Evolutionary conservation across 768 basidiomycete species (phyloP).

Genomic region (Phylloporus rhodoxanthus): DNA sequence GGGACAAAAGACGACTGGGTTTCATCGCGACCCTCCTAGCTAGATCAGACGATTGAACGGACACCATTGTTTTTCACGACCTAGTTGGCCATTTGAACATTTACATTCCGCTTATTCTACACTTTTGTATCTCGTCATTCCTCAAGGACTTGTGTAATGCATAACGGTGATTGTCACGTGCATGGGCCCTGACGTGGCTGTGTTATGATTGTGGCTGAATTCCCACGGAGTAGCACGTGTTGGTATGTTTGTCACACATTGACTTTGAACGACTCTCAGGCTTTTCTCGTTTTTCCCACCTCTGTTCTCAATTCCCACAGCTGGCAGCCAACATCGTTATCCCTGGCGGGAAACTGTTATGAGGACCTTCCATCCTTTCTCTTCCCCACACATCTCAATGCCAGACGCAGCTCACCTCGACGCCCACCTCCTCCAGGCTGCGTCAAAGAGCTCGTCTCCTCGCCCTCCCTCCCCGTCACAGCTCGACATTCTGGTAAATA

Average conservation of each 20-base stretch:
- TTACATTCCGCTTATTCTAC: slow-evolving; percentile 14
- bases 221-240: slow-evolving; percentile 31
- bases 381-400: slow-evolving; percentile 39
- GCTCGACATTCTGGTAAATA: slow-evolving; percentile 35
- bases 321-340: slow-evolving; percentile 33
- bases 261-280: slow-evolving; percentile 26
- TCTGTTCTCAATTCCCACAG: slow-evolving; percentile 42
- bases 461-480: slow-evolving; percentile 40
- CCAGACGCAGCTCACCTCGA: slow-evolving; percentile 33
- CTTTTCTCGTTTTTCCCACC: slow-evolving; percentile 40
- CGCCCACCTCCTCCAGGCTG: slow-evolving; percentile 28
- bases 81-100: slow-evolving; percentile 15
- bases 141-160: slow-evolving; percentile 20
- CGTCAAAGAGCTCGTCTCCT: slow-evolving; percentile 41
- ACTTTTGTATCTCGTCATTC: slow-evolving; percentile 2
- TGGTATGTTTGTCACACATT: slow-evolving; percentile 23
- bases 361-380: slow-evolving; percentile 41
- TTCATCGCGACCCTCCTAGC: slow-evolving; percentile 39
- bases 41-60: slow-evolving; percentile 19
- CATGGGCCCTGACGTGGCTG: slow-evolving; percentile 6
- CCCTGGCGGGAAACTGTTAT: slow-evolving; percentile 39
- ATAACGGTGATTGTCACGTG: slow-evolving; percentile 1
- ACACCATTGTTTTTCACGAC: slow-evolving; percentile 9
- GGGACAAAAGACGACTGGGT: slow-evolving; percentile 26
- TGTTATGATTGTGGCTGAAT: slow-evolving; percentile 18